phyloP scores from a whole-genome alignment of 495 filamentous ascomycete species.

The Pseudoneurospora amorphoporcata region DNA sequence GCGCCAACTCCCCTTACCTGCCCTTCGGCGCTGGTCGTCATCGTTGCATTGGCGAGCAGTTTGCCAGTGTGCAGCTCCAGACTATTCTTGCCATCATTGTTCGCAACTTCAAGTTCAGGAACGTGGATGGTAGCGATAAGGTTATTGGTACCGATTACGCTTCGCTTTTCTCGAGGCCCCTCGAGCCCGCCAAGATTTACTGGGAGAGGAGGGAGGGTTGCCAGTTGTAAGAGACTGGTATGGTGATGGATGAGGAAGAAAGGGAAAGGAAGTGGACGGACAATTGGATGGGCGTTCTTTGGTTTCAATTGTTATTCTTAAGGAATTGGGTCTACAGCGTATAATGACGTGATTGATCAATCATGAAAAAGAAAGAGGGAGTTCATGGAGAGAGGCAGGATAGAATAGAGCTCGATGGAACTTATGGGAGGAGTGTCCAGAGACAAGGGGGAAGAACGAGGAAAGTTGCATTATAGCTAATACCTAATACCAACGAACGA shows the following conservation, averaged over 20 bases:
- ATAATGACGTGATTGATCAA: neutral
- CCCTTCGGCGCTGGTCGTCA: constrained; percentile 93
- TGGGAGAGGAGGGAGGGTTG: constrained; percentile 49
- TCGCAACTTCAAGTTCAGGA: constrained; percentile 62
- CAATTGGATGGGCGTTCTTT: neutral
- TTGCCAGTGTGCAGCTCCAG: constrained; percentile 84
- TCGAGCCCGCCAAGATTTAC: constrained; percentile 51
- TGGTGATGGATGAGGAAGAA: neutral
- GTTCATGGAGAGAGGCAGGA: neutral
- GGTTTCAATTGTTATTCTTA: neutral
- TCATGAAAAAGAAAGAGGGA: neutral
- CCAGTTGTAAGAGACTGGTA: neutral
- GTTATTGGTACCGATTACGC: constrained; percentile 81
- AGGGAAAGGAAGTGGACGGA: neutral
- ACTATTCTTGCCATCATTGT: constrained; percentile 77
- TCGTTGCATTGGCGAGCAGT: constrained; percentile 94
- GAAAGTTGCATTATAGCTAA: neutral
- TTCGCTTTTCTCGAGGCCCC: constrained; percentile 51
- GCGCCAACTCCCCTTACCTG: constrained; percentile 75
- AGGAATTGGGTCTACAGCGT: neutral
- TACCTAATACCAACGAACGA: neutral
- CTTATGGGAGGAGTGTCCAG: neutral
- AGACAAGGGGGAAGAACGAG: neutral
- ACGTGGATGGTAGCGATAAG: constrained; percentile 53
- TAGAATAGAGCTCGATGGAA: neutral